A percentile compares a stretch with the other conserved stretches of the same genome.
phyloP scores from a whole-genome alignment of 208 protist genomes.

The Blastocrithidia nonstop region DNA sequence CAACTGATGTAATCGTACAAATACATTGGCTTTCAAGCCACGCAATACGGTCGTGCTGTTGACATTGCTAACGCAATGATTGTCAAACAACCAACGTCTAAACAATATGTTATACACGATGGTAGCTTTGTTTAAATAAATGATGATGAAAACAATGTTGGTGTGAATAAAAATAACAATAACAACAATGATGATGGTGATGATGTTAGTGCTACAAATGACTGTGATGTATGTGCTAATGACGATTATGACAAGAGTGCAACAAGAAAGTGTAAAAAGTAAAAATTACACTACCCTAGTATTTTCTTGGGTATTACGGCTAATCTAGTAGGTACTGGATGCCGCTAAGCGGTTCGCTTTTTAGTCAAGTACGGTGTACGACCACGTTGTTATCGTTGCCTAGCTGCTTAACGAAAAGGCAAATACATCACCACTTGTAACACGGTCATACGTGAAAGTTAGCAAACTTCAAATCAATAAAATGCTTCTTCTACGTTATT shows the following conservation, averaged over 20 bases:
- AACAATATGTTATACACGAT: constrained; percentile 23
- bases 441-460: too few relatives aligned
- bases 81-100: constrained; percentile 24
- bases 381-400: constrained; percentile 9
- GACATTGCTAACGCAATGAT: constrained; percentile 39
- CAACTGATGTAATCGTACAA: constrained; percentile 17
- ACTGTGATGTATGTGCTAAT: too few relatives aligned
- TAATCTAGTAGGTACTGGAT: constrained; percentile 72
- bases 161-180: background rate
- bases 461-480: too few relatives aligned
- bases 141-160: constrained; percentile 6
- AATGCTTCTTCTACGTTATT: too few relatives aligned
- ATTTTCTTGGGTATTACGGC: constrained; percentile 63
- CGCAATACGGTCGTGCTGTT: constrained; percentile 37
- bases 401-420: too few relatives aligned
- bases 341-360: constrained; percentile 63
- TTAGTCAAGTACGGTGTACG: constrained; percentile 47
- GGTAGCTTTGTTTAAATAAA: constrained; percentile 33
- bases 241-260: constrained; percentile 1
- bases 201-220: background rate
- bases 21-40: constrained; percentile 62
- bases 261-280: background rate
- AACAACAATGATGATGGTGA: constrained; percentile 1
- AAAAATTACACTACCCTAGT: constrained; percentile 23
- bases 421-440: too few relatives aligned